Conservation (phyloP, 73 alveolate species). For the Durusdinium trenchii region DNA sequence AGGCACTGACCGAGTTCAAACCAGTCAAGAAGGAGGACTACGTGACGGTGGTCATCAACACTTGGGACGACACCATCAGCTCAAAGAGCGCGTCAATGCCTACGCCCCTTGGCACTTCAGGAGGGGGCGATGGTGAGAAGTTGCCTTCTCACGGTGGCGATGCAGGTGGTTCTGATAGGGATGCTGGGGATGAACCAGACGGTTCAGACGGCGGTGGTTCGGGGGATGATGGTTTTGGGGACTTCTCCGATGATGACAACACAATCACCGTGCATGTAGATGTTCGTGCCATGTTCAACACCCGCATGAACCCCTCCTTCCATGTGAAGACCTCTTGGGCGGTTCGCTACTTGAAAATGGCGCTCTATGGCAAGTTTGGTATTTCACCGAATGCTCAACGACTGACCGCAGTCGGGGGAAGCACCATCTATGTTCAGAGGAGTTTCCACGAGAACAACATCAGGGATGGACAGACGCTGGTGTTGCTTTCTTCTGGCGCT, state of each 20-base stretch:
- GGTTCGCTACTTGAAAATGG: constrained; percentile 26
- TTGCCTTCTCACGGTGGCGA: too few relatives aligned
- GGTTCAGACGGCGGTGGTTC: neutral
- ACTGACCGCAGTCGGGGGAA: neutral
- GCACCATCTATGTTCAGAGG: neutral
- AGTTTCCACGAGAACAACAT: neutral
- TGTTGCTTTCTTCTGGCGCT: neutral
- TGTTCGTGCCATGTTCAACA: neutral
- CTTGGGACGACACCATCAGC: neutral
- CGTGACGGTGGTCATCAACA: neutral
- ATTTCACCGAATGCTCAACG: neutral
- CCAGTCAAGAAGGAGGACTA: neutral
- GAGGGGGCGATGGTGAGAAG: neutral
- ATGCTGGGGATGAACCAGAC: neutral
- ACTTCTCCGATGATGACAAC: neutral
- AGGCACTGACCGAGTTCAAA: neutral
- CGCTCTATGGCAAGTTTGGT: neutral
- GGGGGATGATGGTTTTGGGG: neutral
- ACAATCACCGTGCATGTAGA: neutral
- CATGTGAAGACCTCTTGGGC: constrained; percentile 11
- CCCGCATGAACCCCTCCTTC: constrained; percentile 6
- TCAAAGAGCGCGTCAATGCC: neutral
- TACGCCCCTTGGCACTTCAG: neutral
- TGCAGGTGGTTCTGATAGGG: neutral
- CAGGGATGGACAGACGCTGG: neutral